These are phyloP conservation scores for Incumbomyces delicatus DNA, from an alignment of 2,329 filamentous ascomycete genomes.

Conservation along the genomic window DNA sequence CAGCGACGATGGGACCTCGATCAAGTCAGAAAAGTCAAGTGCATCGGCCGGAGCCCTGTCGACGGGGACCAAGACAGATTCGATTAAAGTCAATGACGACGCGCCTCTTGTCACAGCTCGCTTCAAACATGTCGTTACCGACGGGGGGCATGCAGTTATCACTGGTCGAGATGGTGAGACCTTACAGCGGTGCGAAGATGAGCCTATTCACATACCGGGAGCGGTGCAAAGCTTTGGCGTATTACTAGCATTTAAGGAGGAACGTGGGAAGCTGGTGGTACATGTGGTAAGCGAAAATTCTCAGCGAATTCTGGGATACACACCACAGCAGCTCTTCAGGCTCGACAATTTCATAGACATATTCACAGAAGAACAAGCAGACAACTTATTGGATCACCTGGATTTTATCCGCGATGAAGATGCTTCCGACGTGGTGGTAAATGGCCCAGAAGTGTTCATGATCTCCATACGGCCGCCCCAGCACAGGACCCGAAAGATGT, in stretches of 20 bases:
- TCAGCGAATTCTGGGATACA: constrained; percentile 62
- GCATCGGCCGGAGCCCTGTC: constrained; percentile 11
- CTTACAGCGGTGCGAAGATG: constrained; percentile 76
- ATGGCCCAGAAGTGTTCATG: constrained; percentile 80
- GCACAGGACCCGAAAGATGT: constrained; percentile 55
- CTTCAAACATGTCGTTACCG: constrained; percentile 68
- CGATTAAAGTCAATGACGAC: constrained; percentile 1
- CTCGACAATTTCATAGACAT: constrained; percentile 73
- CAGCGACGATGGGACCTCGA: constrained; percentile 7
- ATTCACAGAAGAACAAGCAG: constrained; percentile 69
- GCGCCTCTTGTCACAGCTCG: constrained; percentile 53
- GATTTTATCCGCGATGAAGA: constrained; percentile 74
- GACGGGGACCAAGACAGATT: not conserved
- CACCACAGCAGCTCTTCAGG: constrained; percentile 64
- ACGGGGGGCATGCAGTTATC: constrained; percentile 71
- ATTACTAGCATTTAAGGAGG: constrained; percentile 63
- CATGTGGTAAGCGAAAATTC: constrained; percentile 77
- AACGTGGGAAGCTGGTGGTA: constrained; percentile 60
- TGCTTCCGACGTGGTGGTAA: constrained; percentile 60
- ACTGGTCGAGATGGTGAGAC: constrained; percentile 64
- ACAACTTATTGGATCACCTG: constrained; percentile 74
- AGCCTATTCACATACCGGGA: constrained; percentile 80
- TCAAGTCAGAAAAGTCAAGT: constrained; percentile 7
- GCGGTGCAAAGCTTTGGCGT: constrained; percentile 73
- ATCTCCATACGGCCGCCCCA: constrained; percentile 57